Base-by-base conservation (phyloP, 768 basidiomycete species). In the Naganishia vaughanmartiniae region DNA sequence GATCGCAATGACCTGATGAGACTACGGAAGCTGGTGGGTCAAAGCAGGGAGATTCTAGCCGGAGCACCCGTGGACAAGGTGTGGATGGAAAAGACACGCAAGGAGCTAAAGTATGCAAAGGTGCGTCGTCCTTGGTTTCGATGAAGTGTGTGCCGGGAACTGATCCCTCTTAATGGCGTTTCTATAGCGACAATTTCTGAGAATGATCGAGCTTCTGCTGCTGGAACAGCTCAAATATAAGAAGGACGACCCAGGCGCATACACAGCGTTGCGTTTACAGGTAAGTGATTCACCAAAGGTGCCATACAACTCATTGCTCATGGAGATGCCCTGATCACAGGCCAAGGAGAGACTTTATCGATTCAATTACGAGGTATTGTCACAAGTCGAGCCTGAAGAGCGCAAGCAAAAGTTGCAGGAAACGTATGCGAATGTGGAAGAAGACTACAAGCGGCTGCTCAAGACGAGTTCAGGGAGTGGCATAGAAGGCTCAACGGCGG, bases 261-360 rank as follows among this genome's bases (percentile, higher is more conserved):
- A 84, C 74, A 87, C 84, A 65, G 87, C 89, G 12, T 96, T 89
- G 80, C 85, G 95, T 65, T 80, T 99, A 36, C 90, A 93, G 80
- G 80, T 83, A 31, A 66, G 74, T 45, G 11, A 4, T 12, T 30
- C 31, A 28, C 19, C 17, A 54, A 28, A 30, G 19, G 7, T 28
- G 17, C 15, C 46, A n/a, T n/a, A n/a, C 21, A 4, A 12, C 21
- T n/a, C 7, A 12, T 66, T 33, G 58, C 48, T 53, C 34, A 33
- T 6, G 30, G 33, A 1, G 0, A n/a, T 51, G 45, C 26, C 14
- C 19, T 58, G 12, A 1, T 15, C 19, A 17, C 75, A 83, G 73
- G 93, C 95, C 77, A 99, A 99, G 82, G 93, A 96, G 80, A 87
- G 96, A 45, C 81, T 99, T 54, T 97, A 91, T 77, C 86, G 93